Conservation (phyloP, 371 early-diverging fungal genomes). For the Mortierella sp. region DNA sequence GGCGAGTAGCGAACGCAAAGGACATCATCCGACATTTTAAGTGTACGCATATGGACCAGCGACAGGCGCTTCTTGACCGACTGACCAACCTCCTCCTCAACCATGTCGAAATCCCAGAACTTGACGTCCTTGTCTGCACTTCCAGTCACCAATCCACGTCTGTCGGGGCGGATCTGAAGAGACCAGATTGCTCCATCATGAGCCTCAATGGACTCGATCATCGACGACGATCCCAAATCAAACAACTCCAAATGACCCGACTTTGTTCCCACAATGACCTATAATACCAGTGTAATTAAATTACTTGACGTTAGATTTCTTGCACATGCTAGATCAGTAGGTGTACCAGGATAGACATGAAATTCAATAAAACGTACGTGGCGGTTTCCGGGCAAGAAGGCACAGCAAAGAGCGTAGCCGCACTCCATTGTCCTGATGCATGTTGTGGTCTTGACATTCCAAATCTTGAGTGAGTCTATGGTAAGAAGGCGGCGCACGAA, state of each 20-base stretch:
- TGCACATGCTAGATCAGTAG: no score
- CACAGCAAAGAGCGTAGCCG: constrained; percentile 87
- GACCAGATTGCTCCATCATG: constrained; percentile 93
- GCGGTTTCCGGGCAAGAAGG: constrained; percentile 94
- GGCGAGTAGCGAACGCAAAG: constrained; percentile 89
- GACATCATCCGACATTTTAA: constrained; percentile 95
- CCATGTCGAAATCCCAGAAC: constrained; percentile 94
- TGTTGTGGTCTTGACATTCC: constrained; percentile 86
- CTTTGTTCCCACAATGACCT: constrained; percentile 94
- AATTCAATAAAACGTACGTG: constrained; percentile 63
- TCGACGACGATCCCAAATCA: constrained; percentile 85
- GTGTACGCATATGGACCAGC: constrained; percentile 88
- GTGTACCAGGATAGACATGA: neutral
- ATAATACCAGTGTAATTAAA: neutral
- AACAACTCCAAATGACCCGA: constrained; percentile 90
- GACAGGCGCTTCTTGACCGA: constrained; percentile 70
- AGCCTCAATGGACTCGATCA: constrained; percentile 89
- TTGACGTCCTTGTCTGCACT: constrained; percentile 96
- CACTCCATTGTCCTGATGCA: constrained; percentile 92
- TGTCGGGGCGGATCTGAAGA: constrained; percentile 90
- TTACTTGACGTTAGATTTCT: neutral
- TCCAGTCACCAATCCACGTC: constrained; percentile 92
- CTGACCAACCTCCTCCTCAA: constrained; percentile 54
- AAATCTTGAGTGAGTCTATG: constrained; percentile 83
- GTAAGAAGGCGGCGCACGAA: neutral